phyloP scores from a whole-genome alignment of 1,139 yeast genomes.

The Magnusiomyces suaveolens region DNA sequence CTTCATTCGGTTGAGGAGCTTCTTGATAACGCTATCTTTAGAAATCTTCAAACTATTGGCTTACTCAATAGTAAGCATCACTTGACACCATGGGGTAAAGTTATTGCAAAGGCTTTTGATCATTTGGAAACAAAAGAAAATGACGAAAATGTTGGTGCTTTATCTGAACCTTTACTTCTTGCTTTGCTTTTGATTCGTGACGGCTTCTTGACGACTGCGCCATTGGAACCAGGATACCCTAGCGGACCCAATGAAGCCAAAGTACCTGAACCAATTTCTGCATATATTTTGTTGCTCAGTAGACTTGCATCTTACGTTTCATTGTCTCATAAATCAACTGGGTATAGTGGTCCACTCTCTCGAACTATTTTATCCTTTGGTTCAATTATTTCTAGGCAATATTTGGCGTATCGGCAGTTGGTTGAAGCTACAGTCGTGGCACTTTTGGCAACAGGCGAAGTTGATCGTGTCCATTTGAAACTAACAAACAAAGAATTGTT shows the following conservation, averaged over 20 bases:
- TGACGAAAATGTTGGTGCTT: constrained; percentile 22
- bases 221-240: constrained; percentile 23
- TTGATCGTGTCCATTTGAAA: constrained; percentile 28
- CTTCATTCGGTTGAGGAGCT: constrained; percentile 8
- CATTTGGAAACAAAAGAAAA: constrained; percentile 1
- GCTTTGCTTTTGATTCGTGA: constrained; percentile 27
- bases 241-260: constrained; percentile 28
- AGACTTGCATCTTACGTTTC: constrained; percentile 50
- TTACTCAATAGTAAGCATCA: constrained; percentile 40
- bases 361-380: constrained; percentile 55
- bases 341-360: constrained; percentile 63
- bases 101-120: constrained; percentile 33
- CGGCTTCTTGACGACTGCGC: constrained; percentile 18
- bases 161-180: constrained; percentile 25
- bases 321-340: constrained; percentile 46
- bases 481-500: constrained; percentile 25
- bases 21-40: constrained; percentile 41
- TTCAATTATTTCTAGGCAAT: constrained; percentile 51
- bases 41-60: constrained; percentile 49
- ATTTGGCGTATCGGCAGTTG: constrained; percentile 44
- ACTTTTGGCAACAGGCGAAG: constrained; percentile 48
- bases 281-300: constrained; percentile 43
- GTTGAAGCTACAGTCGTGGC: constrained; percentile 48
- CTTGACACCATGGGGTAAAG: constrained; percentile 50
- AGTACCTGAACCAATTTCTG: constrained; percentile 27